Evolutionary conservation across 2,329 filamentous ascomycete species (phyloP), one percentile per base, ranked within the genome.

Genomic region (Tetracladium maxilliforme): DNA sequence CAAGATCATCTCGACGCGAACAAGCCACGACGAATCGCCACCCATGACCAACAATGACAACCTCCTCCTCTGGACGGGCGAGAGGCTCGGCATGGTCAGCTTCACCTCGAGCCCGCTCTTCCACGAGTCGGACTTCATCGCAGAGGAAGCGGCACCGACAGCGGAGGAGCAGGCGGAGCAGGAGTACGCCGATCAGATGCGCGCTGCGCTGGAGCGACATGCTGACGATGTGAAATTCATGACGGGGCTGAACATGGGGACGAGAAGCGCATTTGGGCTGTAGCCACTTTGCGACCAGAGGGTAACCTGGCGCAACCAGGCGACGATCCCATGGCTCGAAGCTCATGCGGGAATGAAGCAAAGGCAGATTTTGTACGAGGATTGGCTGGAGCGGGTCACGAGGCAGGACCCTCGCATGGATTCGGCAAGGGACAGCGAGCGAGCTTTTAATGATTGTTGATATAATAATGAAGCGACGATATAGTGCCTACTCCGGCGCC

Each of bases 21-120:
- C 57, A 4, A 36, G 42, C 2, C 23, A 49, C 14, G 41, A 39
- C 5, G 50, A 49, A n/a, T n/a, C n/a, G n/a, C n/a, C n/a, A n/a
- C n/a, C n/a, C n/a, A n/a, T n/a, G n/a, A n/a, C n/a, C 18, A 70
- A 67, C 35, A 46, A 67, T 24, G 72, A 83, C 39, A 76, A 87
- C 38, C 49, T 94, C 9, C 48, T 92, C 4, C 59, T 93, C 23
- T 93, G 84, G 84, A 93, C 84, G 0, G 86, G 83, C 11, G 83
- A 92, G 30, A 74, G 73, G 34, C 54, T 93, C 23, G 86, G 83
- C 1, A 57, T 90, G 30, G 48, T 92, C 12, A 61, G 54, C 27
- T 80, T 80, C 42, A 68, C 70, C 2, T 51, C 56, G 19, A 42
- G 49, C 39, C 48, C 61, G 5, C 54, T 60, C 1, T 68, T 64